phyloP scores from a whole-genome alignment of 1,139 yeast species.

The Schwanniomyces etchellsii region DNA sequence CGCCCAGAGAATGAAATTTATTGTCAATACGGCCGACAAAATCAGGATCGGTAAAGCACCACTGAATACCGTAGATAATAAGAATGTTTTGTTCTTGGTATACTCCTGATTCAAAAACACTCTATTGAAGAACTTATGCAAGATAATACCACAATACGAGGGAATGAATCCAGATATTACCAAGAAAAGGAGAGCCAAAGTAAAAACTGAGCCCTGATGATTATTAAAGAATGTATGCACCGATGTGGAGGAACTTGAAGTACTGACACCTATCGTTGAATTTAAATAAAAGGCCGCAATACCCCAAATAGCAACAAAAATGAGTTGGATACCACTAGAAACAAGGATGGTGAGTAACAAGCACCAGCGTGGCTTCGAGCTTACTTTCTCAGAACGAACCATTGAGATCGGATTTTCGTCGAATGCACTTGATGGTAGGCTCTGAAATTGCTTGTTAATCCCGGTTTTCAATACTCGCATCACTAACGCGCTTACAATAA shows the following conservation, averaged over 20 bases:
- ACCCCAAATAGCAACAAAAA: conserved; percentile 2
- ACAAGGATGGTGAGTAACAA: conserved; percentile 50
- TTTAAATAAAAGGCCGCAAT: conserved; percentile 27
- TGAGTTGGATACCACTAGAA: conserved; percentile 63
- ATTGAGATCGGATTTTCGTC: conserved; percentile 15
- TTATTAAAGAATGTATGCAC: conserved; percentile 35
- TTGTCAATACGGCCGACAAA: conserved; percentile 45
- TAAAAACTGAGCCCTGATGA: conserved; percentile 61
- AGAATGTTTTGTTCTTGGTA: conserved; percentile 9
- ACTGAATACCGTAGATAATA: conserved; percentile 49
- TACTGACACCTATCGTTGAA: conserved; percentile 48
- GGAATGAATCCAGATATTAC: conserved; percentile 69
- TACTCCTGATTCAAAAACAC: conserved; percentile 23
- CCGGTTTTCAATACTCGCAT: conserved; percentile 44
- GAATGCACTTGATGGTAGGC: conserved; percentile 11
- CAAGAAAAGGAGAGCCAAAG: conserved; percentile 56
- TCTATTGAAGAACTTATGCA: conserved; percentile 49
- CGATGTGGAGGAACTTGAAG: conserved; percentile 49
- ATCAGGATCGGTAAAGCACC: conserved; percentile 58
- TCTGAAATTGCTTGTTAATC: conserved; percentile 19
- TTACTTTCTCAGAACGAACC: conserved; percentile 48
- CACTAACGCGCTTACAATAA: conserved; percentile 60
- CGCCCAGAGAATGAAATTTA: conserved; percentile 73
- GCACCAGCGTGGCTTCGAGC: conserved; percentile 44
- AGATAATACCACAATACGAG: conserved; percentile 63